Evolutionary conservation across 164 flowering plant genomes (phyloP).

Genomic region (Vitis cinerea): DNA sequence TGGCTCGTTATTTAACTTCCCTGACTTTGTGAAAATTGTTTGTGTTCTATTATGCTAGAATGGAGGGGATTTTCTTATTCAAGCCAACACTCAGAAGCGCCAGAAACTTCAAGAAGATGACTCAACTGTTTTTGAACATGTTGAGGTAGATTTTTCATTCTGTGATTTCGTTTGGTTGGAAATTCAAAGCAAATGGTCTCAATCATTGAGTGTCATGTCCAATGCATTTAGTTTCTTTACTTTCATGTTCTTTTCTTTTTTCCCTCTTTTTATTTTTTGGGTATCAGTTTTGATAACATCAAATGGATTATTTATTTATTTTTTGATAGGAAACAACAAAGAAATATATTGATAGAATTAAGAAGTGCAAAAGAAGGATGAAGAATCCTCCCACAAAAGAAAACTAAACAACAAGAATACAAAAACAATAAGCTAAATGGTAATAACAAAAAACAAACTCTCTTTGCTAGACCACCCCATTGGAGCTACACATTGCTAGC

Average conservation of each 20-base stretch:
- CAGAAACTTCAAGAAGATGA: slow-evolving; percentile 59
- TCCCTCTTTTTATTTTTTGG: neutral
- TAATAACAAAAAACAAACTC: too few species aligned
- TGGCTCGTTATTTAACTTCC: neutral
- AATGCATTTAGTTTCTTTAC: neutral
- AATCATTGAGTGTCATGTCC: neutral
- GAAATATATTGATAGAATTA: too few species aligned
- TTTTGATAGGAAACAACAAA: too few species aligned
- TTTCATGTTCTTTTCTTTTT: neutral
- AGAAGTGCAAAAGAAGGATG: too few species aligned
- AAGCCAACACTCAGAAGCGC: slow-evolving; percentile 84
- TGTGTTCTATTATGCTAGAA: slow-evolving; percentile 33
- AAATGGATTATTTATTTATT: too few species aligned
- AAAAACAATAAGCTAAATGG: too few species aligned
- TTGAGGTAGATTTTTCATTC: slow-evolving; percentile 47
- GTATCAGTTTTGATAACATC: neutral
- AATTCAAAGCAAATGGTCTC: slow-evolving; percentile 1
- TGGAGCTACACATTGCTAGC: too few species aligned
- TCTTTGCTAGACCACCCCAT: too few species aligned
- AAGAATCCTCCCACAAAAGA: too few species aligned
- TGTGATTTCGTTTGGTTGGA: slow-evolving; percentile 1
- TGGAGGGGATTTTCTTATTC: slow-evolving; percentile 83
- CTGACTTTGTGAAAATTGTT: neutral
- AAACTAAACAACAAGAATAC: too few species aligned
- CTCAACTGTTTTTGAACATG: slow-evolving; percentile 37